Evolutionary conservation across 192 early-diverging fungal species (phyloP).

Genomic region (Entophlyctis helioformis): DNA sequence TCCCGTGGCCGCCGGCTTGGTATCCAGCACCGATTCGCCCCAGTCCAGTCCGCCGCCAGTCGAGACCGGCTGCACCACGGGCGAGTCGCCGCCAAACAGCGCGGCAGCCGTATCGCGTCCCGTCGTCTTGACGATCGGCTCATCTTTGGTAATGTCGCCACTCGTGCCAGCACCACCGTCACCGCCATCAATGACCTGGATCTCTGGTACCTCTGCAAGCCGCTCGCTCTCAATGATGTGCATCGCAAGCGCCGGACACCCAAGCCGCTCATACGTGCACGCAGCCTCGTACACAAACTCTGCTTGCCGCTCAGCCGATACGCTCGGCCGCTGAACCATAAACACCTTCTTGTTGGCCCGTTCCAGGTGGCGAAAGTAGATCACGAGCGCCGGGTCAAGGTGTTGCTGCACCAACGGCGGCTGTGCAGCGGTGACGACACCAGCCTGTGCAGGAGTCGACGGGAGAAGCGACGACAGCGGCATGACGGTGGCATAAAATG

Average conservation of each 20-base stretch:
- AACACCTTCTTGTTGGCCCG: constrained; percentile 33
- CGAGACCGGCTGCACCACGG: background rate
- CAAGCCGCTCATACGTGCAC: constrained; percentile 62
- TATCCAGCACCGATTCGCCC: constrained; percentile 15
- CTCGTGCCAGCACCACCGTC: constrained; percentile 8
- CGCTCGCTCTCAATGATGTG: constrained; percentile 28
- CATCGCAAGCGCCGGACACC: constrained; percentile 63
- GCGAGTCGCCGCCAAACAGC: too few species aligned
- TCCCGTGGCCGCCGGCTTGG: constrained; percentile 1
- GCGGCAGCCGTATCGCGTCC: too few species aligned
- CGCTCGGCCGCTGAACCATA: constrained; percentile 26
- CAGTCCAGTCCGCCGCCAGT: constrained; percentile 22
- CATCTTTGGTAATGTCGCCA: too few species aligned
- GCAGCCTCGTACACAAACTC: constrained; percentile 49
- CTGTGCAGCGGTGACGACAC: background rate
- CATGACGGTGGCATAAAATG: constrained; percentile 33
- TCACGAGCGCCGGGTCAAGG: constrained; percentile 56
- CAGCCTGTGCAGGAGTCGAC: background rate
- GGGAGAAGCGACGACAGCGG: background rate
- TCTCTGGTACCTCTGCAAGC: constrained; percentile 1
- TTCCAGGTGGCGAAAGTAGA: constrained; percentile 58
- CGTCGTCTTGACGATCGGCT: too few species aligned
- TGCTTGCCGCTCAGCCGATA: constrained; percentile 40
- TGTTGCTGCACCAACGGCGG: constrained; percentile 1
- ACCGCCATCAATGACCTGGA: background rate